phyloP scores from a whole-genome alignment of 176 grass and related monocot species.

The Pontederia crassipes region DNA sequence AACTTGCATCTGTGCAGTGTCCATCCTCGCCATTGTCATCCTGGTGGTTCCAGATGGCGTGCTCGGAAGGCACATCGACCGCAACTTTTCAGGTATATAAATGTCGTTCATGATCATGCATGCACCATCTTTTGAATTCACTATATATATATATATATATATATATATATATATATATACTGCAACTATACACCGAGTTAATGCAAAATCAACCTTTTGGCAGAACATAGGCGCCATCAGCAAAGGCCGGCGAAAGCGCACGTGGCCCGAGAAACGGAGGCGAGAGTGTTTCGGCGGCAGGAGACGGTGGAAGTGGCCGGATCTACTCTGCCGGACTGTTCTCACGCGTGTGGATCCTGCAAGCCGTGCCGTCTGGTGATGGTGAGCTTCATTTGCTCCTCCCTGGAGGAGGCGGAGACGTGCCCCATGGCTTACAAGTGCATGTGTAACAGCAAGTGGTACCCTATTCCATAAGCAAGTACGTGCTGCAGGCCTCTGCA shows the following conservation, averaged over 20 bases:
- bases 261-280: background rate
- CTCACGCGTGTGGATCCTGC: slow-evolving; percentile 81
- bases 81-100: background rate
- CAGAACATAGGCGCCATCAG: no score
- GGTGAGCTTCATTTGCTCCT: slow-evolving; percentile 89
- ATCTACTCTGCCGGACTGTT: slow-evolving; percentile 76
- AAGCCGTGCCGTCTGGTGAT: slow-evolving; percentile 75
- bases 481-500: no score
- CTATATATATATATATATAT: no score
- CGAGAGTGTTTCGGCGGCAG: background rate
- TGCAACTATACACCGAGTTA: no score
- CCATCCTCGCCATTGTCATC: background rate
- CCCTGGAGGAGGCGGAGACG: slow-evolving; percentile 34
- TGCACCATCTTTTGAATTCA: background rate
- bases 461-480: slow-evolving; percentile 38
- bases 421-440: slow-evolving; percentile 93
- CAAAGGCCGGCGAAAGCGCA: background rate
- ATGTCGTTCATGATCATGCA: background rate
- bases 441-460: slow-evolving; percentile 80
- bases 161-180: no score
- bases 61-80: slow-evolving; percentile 1
- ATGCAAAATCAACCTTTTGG: no score
- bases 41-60: background rate
- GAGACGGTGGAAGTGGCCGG: slow-evolving; percentile 22
- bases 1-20: no score